Evolutionary conservation across 148 eudicot species (phyloP).

Genomic region (Rhododendron molle): DNA sequence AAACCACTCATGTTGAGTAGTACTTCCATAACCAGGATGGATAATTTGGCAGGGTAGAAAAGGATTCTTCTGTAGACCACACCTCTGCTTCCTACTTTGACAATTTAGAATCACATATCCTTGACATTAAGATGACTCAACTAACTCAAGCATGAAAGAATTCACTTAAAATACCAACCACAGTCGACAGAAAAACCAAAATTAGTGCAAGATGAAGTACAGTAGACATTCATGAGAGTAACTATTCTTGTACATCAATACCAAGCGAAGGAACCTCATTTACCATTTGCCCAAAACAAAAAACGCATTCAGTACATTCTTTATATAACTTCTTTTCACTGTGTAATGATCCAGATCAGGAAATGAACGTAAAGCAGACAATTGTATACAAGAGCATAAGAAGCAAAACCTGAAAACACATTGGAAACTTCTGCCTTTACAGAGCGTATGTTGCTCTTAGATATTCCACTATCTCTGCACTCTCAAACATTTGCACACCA

Average conservation of each 20-base stretch:
- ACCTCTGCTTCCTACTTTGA: neutral
- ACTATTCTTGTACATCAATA: constrained; percentile 1
- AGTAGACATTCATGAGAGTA: too few species aligned
- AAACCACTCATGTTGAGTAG: neutral
- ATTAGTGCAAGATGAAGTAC: neutral
- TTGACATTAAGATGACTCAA: neutral
- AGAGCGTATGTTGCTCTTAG: constrained; percentile 76
- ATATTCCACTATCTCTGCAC: constrained; percentile 93
- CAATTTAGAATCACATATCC: neutral
- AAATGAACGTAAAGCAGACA: neutral
- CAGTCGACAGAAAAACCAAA: neutral
- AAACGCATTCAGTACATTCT: neutral
- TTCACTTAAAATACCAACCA: neutral
- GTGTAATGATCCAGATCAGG: neutral
- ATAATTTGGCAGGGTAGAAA: neutral
- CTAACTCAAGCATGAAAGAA: neutral
- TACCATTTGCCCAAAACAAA: neutral
- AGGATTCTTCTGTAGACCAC: neutral
- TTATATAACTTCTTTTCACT: neutral
- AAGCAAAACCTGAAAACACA: constrained; percentile 6
- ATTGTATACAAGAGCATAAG: neutral
- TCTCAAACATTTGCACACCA: constrained; percentile 91
- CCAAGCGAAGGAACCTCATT: neutral
- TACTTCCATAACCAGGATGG: neutral
- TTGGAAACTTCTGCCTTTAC: constrained; percentile 20